A percentile compares a stretch with the other conserved stretches of the same genome.
These are phyloP conservation scores for Auriscalpium microsporum DNA, from an alignment of 768 basidiomycete genomes.

Conservation along the genomic window DNA sequence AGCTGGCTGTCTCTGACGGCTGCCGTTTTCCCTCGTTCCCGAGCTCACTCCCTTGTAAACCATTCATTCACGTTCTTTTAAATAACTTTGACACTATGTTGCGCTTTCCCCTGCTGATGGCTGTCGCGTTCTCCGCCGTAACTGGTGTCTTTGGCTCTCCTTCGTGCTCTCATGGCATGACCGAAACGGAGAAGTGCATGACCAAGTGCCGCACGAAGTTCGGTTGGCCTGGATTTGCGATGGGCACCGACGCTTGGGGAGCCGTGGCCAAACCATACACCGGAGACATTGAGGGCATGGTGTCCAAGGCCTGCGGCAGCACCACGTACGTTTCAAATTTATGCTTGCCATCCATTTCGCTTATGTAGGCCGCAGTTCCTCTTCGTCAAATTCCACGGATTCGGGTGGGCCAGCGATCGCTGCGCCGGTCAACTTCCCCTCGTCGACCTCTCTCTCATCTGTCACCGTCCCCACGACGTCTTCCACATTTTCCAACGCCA, in stretches of 20 bases:
- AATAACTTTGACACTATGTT: conserved; percentile 5
- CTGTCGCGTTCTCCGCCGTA: conserved; percentile 9
- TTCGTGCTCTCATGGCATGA: background rate
- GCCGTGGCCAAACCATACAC: conserved; percentile 33
- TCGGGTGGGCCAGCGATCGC: background rate
- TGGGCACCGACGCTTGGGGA: conserved; percentile 52
- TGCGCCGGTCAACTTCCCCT: background rate
- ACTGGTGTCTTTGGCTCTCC: conserved; percentile 8
- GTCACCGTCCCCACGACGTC: conserved; percentile 1
- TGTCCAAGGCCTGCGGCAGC: conserved; percentile 38
- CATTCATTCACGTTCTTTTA: conserved; percentile 12
- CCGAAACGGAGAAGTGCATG: conserved; percentile 1
- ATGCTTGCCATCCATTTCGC: background rate
- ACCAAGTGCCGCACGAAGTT: conserved; percentile 8
- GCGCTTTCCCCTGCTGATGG: conserved; percentile 20
- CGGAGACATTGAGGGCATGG: conserved; percentile 27
- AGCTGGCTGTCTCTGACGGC: conserved; percentile 18
- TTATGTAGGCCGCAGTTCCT: background rate
- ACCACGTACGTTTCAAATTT: conserved; percentile 1
- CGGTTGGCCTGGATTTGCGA: conserved; percentile 32
- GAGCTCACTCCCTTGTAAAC: conserved; percentile 12
- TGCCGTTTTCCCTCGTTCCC: background rate
- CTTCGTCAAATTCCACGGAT: background rate
- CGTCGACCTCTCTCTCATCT: background rate
- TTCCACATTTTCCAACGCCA: background rate